Conservation (phyloP, 306 rosid species). For the Cucumis melo region DNA sequence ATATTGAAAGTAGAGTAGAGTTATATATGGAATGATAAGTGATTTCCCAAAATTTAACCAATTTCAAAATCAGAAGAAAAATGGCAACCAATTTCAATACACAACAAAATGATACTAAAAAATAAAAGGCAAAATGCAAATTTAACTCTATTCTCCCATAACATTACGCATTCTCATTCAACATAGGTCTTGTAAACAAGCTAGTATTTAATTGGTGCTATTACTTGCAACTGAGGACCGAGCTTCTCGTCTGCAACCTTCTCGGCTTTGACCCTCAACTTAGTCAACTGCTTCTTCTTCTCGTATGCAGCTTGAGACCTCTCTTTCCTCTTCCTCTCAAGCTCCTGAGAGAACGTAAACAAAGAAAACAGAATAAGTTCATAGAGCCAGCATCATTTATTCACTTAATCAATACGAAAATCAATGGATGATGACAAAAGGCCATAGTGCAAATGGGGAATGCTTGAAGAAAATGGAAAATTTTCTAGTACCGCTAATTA, state of each 20-base stretch:
- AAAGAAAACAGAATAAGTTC: neutral
- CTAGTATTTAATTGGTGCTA: conserved; percentile 57
- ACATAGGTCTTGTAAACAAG: neutral
- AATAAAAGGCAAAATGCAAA: neutral
- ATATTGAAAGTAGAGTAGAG: neutral
- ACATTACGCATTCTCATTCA: neutral
- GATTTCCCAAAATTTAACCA: conserved; percentile 3
- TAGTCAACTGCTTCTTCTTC: conserved; percentile 63
- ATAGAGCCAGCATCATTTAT: neutral
- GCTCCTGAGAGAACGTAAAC: conserved; percentile 22
- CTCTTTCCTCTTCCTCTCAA: conserved; percentile 75
- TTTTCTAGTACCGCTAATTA: neutral
- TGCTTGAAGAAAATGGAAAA: neutral
- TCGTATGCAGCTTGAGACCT: conserved; percentile 39
- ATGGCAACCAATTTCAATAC: neutral
- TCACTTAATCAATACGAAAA: neutral
- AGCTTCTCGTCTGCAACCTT: conserved; percentile 55
- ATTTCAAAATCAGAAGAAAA: conserved; percentile 6
- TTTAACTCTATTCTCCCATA: conserved; percentile 10
- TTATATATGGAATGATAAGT: neutral
- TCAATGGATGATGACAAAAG: neutral
- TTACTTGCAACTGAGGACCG: conserved; percentile 46
- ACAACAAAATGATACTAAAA: conserved; percentile 6
- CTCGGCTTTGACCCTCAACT: conserved; percentile 55
- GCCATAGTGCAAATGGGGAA: neutral